These are phyloP conservation scores for Erodium texanum DNA, from an alignment of 441 rosid species.

Conservation along the genomic window DNA sequence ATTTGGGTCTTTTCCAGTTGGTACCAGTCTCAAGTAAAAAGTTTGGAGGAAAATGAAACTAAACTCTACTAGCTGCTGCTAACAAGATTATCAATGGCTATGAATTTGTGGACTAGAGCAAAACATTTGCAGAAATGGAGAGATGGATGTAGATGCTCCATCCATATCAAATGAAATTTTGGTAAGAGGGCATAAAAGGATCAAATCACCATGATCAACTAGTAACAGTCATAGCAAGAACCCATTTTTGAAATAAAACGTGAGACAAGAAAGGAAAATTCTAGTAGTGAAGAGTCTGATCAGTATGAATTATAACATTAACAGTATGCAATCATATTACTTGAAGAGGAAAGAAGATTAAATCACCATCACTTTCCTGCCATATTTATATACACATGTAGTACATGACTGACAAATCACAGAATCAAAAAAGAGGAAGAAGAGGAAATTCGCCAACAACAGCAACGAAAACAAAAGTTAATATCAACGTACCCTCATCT, in stretches of 20 bases:
- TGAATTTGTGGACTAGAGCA: too few species aligned
- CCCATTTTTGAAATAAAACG: not conserved
- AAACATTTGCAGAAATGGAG: too few species aligned
- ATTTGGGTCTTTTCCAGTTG: too few species aligned
- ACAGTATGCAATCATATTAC: not conserved
- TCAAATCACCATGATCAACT: not conserved
- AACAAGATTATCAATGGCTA: too few species aligned
- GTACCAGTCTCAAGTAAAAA: too few species aligned
- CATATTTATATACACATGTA: not conserved
- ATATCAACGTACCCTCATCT: constrained; percentile 7
- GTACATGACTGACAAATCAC: not conserved
- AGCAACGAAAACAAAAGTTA: not conserved
- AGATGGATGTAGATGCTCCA: too few species aligned
- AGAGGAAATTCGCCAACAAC: not conserved
- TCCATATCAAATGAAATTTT: too few species aligned
- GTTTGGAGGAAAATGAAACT: too few species aligned
- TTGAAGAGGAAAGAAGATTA: not conserved
- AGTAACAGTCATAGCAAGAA: not conserved
- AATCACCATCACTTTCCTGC: not conserved
- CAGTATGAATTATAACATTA: not conserved
- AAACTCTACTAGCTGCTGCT: too few species aligned
- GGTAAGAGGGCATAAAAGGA: too few species aligned
- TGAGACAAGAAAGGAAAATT: not conserved
- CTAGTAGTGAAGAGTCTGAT: not conserved
- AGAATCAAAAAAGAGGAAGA: not conserved